These are phyloP conservation scores for Yarrowia bubula DNA, from an alignment of 805 yeast genomes.

Conservation along the genomic window DNA sequence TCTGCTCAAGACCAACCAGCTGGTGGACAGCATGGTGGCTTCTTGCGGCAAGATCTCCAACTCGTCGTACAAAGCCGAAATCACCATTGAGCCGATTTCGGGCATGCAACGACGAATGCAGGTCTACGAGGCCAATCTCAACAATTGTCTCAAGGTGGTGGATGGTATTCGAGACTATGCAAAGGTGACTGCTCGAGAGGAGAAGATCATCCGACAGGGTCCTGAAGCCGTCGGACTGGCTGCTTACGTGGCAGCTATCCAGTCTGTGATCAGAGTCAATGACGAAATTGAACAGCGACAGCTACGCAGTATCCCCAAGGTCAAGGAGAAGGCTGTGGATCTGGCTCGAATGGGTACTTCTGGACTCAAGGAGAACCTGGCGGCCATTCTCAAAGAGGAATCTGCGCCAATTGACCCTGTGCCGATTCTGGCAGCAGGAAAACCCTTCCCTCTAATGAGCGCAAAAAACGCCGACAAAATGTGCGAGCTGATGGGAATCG, in stretches of 20 bases:
- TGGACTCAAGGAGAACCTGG: conserved; percentile 52
- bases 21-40: conserved; percentile 54
- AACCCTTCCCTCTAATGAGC: conserved; percentile 39
- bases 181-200: conserved; percentile 44
- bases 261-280: conserved; percentile 33
- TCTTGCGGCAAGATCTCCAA: conserved; percentile 55
- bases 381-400: conserved; percentile 43
- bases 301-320: conserved; percentile 55
- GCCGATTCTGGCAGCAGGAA: conserved; percentile 42
- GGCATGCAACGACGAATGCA: conserved; percentile 58
- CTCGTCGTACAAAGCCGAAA: conserved; percentile 55
- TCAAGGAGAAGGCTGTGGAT: conserved; percentile 57
- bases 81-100: conserved; percentile 69
- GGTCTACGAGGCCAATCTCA: conserved; percentile 49
- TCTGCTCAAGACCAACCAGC: conserved; percentile 54
- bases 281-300: conserved; percentile 34
- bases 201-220: conserved; percentile 37
- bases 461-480: conserved; percentile 39
- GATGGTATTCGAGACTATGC: conserved; percentile 44
- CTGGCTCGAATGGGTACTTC: conserved; percentile 58
- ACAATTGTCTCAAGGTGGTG: conserved; percentile 35
- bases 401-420: conserved; percentile 49
- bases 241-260: conserved; percentile 33
- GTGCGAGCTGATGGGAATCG: conserved; percentile 47
- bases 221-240: conserved; percentile 34